These are phyloP conservation scores for Cyberlindnera xylosilytica DNA, from an alignment of 805 yeast species.

Conservation along the genomic window DNA sequence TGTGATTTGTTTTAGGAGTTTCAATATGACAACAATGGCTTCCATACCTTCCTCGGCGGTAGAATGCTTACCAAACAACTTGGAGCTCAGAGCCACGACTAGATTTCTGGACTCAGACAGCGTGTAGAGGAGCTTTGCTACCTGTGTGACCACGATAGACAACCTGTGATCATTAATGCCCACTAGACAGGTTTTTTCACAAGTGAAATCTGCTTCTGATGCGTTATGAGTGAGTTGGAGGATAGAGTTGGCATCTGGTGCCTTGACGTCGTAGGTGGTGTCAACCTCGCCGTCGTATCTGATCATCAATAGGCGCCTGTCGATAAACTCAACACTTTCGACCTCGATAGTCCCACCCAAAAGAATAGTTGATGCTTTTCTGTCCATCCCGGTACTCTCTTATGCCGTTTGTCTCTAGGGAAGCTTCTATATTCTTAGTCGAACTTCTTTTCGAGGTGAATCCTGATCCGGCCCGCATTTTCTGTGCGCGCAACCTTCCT, in stretches of 20 bases:
- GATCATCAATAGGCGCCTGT: constrained; percentile 38
- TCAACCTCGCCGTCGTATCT: constrained; percentile 40
- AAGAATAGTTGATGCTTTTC: not conserved
- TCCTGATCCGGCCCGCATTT: no score
- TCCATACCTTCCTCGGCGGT: constrained; percentile 15
- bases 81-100: constrained; percentile 26
- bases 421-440: no score
- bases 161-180: constrained; percentile 21
- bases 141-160: constrained; percentile 21
- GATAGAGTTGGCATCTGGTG: constrained; percentile 21
- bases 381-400: no score
- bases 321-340: constrained; percentile 29
- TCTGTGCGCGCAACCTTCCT: no score
- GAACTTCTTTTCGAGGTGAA: no score
- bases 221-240: constrained; percentile 5
- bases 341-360: constrained; percentile 5
- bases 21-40: constrained; percentile 15
- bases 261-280: constrained; percentile 23
- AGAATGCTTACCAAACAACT: constrained; percentile 14
- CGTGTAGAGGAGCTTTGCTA: constrained; percentile 22
- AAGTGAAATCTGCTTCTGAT: constrained; percentile 42
- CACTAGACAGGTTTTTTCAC: constrained; percentile 24
- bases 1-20: constrained; percentile 12
- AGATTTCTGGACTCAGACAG: constrained; percentile 18
- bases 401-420: no score